Evolutionary conservation across 106 monocot genomes (phyloP).

Genomic region (Platanthera zijinensis): DNA sequence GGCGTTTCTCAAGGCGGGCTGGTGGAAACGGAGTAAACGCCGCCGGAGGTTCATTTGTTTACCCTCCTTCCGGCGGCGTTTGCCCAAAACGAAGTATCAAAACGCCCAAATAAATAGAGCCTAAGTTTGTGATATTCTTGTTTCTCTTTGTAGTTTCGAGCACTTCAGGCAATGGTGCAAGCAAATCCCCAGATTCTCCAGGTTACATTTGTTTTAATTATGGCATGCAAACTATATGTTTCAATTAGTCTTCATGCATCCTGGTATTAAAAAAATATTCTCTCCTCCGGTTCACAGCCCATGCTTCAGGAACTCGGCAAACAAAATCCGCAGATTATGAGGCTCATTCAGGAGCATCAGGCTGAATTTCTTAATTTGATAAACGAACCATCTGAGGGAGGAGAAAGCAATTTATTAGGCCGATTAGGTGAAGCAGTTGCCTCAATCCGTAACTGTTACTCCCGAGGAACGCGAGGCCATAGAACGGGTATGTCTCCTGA

Average conservation of each 20-base stretch:
- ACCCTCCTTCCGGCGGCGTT: too few relatives aligned
- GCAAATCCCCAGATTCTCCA: constrained; percentile 86
- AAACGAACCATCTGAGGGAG: constrained; percentile 57
- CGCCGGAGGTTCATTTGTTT: too few relatives aligned
- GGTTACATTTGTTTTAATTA: constrained; percentile 21
- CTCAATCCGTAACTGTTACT: constrained; percentile 51
- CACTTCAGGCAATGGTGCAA: constrained; percentile 69
- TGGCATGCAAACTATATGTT: neutral
- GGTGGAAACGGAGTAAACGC: too few relatives aligned
- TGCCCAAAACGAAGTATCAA: too few relatives aligned
- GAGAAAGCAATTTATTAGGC: constrained; percentile 48
- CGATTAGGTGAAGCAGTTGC: constrained; percentile 47
- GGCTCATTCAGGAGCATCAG: constrained; percentile 83
- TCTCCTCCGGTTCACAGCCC: constrained; percentile 31
- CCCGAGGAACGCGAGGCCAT: constrained; percentile 75
- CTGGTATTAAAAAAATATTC: neutral
- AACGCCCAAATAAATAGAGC: too few relatives aligned
- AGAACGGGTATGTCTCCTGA: constrained; percentile 44
- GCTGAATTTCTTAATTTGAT: constrained; percentile 75
- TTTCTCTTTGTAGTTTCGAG: constrained; percentile 48
- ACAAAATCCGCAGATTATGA: constrained; percentile 75
- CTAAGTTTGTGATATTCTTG: neutral
- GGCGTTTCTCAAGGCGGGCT: too few relatives aligned
- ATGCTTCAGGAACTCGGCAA: constrained; percentile 88
- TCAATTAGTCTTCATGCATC: neutral